phyloP scores from a whole-genome alignment of 331 rosid genomes.

The Rhamnella rubrinervis region DNA sequence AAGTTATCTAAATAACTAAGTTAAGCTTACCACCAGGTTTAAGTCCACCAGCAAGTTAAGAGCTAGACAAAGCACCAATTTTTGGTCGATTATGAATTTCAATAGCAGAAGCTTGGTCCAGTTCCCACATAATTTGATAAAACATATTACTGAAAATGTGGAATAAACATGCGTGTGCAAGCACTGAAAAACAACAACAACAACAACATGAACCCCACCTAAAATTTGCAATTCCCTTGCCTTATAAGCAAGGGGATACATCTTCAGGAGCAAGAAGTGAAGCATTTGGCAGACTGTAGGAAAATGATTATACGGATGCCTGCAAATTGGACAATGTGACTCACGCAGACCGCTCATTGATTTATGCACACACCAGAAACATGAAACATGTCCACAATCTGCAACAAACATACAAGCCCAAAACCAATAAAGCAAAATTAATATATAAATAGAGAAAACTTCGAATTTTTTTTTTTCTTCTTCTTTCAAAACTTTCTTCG shows the following conservation, averaged over 20 bases:
- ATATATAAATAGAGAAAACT: not conserved
- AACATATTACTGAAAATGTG: not conserved
- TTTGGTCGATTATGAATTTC: not conserved
- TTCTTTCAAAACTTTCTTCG: no score
- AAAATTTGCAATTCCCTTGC: constrained; percentile 56
- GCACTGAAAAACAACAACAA: not conserved
- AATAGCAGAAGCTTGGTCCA: not conserved
- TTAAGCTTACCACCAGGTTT: no score
- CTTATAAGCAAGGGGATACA: constrained; percentile 59
- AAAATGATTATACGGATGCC: constrained; percentile 68
- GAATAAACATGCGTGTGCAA: not conserved
- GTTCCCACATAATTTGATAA: not conserved
- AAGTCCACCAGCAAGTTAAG: not conserved
- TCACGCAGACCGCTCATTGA: constrained; percentile 48
- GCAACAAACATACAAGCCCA: constrained; percentile 12
- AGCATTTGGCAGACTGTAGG: constrained; percentile 75
- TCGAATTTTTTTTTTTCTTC: no score
- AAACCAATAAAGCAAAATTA: constrained; percentile 2
- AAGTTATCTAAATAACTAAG: no score
- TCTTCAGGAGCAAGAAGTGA: constrained; percentile 69
- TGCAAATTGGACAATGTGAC: constrained; percentile 75
- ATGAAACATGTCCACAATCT: constrained; percentile 91
- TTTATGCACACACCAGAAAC: constrained; percentile 85
- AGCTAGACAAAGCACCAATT: not conserved
- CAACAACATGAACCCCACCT: constrained; percentile 34